Conservation (phyloP, 192 early-diverging fungal genomes). For the Spinellus fusiger region DNA sequence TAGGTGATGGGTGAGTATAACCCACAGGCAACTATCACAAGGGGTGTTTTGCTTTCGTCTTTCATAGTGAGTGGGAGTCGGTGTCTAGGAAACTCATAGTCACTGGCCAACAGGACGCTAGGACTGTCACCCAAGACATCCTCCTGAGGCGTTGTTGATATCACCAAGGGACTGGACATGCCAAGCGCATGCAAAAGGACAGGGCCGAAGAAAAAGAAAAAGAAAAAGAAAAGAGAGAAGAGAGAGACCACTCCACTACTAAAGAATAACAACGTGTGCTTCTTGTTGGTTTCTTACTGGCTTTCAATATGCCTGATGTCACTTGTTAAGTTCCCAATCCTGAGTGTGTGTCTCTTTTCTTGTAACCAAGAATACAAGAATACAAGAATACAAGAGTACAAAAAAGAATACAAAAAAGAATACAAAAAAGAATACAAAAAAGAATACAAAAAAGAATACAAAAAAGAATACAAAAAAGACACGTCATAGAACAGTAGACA, state of each 20-base stretch:
- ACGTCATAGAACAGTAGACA: too few species aligned
- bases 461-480: too few species aligned
- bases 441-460: too few species aligned
- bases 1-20: conserved; percentile 97
- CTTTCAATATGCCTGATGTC: too few species aligned
- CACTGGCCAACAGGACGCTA: conserved; percentile 3
- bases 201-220: conserved; percentile 12
- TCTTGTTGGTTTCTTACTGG: too few species aligned
- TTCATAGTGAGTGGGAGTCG: conserved; percentile 14
- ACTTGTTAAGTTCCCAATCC: too few species aligned
- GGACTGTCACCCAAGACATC: neutral
- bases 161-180: conserved; percentile 21
- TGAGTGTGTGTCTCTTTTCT: too few species aligned
- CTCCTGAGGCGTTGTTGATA: conserved; percentile 15
- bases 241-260: neutral
- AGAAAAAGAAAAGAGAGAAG: neutral
- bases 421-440: too few species aligned
- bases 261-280: conserved; percentile 1
- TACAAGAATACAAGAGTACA: too few species aligned
- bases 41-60: conserved; percentile 68
- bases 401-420: too few species aligned
- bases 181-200: neutral
- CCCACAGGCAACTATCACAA: conserved; percentile 93
- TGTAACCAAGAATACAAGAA: too few species aligned
- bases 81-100: conserved; percentile 25